Evolutionary conservation across 768 basidiomycete species (phyloP).

Genomic region (Russula abietina): DNA sequence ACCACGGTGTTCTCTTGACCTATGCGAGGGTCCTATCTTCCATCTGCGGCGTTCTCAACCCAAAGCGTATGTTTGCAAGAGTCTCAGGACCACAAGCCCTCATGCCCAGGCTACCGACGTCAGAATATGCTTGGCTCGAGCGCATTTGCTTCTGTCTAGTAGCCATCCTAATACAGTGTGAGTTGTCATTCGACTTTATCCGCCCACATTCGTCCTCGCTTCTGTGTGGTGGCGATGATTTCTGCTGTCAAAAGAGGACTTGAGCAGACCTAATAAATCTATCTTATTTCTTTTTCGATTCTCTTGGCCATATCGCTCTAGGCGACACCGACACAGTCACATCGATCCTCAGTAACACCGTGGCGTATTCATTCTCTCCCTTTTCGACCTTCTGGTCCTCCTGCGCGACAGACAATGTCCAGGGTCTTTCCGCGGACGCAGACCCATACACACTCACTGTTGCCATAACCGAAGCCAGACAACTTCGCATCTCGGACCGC

Average conservation of each 20-base stretch:
- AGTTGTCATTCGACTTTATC: background rate
- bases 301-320: background rate
- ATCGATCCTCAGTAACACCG: constrained; percentile 8
- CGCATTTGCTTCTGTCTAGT: constrained; percentile 7
- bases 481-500: background rate
- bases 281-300: background rate
- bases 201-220: background rate
- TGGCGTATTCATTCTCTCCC: background rate
- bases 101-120: background rate
- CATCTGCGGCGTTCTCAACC: background rate
- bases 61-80: no score
- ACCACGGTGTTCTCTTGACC: background rate
- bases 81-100: background rate
- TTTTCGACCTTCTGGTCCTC: background rate
- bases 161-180: constrained; percentile 14
- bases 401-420: background rate
- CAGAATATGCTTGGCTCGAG: constrained; percentile 2
- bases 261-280: background rate
- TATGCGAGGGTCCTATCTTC: background rate
- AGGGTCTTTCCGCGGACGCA: background rate
- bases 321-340: background rate
- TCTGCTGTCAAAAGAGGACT: background rate
- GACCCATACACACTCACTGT: background rate
- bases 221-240: background rate
- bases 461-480: background rate